phyloP scores from a whole-genome alignment of 1,139 yeast species.

The Candida labiduridarum region DNA sequence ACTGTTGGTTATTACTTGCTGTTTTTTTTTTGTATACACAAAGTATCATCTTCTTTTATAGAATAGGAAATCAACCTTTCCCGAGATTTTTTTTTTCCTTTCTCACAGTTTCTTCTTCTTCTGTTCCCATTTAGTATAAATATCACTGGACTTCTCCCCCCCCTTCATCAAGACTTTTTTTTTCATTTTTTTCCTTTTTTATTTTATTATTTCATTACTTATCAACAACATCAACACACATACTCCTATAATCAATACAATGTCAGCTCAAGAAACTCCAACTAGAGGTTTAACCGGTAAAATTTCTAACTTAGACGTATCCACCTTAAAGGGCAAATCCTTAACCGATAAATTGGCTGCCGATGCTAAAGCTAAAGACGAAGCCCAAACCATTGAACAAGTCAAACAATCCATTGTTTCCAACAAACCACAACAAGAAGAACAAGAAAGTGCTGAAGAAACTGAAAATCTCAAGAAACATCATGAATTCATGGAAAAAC shows the following conservation, averaged over 20 bases:
- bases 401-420: slow-evolving; percentile 21
- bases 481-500: slow-evolving; percentile 55
- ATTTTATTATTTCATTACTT: neutral
- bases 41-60: too few species aligned
- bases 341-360: slow-evolving; percentile 50
- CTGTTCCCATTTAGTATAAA: slow-evolving; percentile 1
- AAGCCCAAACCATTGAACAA: slow-evolving; percentile 28
- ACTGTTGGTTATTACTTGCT: too few species aligned
- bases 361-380: slow-evolving; percentile 46
- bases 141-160: slow-evolving; percentile 3
- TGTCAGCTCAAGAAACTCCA: slow-evolving; percentile 46
- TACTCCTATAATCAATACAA: neutral
- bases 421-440: slow-evolving; percentile 7
- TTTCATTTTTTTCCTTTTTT: slow-evolving; percentile 1
- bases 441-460: slow-evolving; percentile 21
- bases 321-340: slow-evolving; percentile 35
- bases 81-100: neutral
- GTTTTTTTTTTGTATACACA: too few species aligned
- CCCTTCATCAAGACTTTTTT: slow-evolving; percentile 3
- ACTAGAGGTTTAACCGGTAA: slow-evolving; percentile 53
- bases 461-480: slow-evolving; percentile 36
- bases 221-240: too few species aligned
- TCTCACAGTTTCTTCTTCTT: neutral
- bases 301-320: slow-evolving; percentile 45
- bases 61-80: too few species aligned